Conservation (phyloP, 257 asterid genomes). For the Marsdenia floribunda region DNA sequence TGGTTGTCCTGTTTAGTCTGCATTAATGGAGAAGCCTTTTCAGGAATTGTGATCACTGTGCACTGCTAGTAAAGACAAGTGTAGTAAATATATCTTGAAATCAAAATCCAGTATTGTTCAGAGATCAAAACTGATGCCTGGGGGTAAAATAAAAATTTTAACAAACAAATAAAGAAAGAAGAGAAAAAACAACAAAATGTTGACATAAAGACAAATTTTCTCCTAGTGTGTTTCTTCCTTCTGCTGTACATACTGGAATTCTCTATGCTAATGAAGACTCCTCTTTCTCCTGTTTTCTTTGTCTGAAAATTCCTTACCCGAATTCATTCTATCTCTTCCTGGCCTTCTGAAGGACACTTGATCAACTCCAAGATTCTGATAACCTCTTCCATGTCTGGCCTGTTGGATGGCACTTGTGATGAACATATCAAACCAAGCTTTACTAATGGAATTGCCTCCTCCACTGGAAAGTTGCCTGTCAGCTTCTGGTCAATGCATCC, state of each 20-base stretch:
- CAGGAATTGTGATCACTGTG: no score
- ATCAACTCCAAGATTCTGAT: conserved; percentile 61
- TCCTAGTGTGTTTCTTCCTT: background rate
- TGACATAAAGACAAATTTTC: background rate
- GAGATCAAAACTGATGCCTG: no score
- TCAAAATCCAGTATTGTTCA: conserved; percentile 4
- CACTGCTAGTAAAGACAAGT: background rate
- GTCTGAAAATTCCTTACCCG: background rate
- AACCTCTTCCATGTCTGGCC: conserved; percentile 72
- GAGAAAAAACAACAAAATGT: background rate
- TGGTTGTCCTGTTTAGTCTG: no score
- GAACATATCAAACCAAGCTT: conserved; percentile 66
- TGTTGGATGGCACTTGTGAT: conserved; percentile 63
- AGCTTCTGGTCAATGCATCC: conserved; percentile 51
- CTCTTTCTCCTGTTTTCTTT: background rate
- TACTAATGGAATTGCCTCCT: conserved; percentile 62
- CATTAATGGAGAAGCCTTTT: no score
- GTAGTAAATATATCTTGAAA: background rate
- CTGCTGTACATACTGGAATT: conserved; percentile 5
- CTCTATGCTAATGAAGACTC: background rate
- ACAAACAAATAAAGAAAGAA: background rate
- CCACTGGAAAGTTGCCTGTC: conserved; percentile 49
- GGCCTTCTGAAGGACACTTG: conserved; percentile 49
- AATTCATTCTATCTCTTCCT: conserved; percentile 36
- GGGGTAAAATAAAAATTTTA: background rate